A percentile compares a stretch with the other conserved stretches of the same genome.
Conservation (phyloP, 2,329 filamentous ascomycete genomes). For the Botrytis sinoallii region DNA sequence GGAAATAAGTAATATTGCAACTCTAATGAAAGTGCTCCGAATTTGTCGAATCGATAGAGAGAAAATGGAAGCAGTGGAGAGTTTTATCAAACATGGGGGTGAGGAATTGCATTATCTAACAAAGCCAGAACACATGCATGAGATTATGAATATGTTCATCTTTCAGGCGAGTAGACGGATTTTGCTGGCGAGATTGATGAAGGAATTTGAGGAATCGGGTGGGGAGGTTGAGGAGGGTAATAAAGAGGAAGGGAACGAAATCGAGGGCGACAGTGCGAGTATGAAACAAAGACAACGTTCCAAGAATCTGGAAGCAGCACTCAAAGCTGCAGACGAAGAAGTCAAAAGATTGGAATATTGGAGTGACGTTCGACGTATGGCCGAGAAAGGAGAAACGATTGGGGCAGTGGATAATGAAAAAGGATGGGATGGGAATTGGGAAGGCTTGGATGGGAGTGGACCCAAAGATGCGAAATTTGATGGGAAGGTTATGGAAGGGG, state of each 20-base stretch:
- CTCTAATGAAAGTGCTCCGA: slow-evolving; percentile 66
- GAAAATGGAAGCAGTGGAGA: slow-evolving; percentile 79
- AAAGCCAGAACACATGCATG: slow-evolving; percentile 65
- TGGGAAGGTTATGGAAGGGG: slow-evolving; percentile 25
- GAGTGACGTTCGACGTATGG: slow-evolving; percentile 75
- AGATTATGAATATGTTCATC: slow-evolving; percentile 81
- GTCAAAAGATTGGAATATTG: slow-evolving; percentile 81
- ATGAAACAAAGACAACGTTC: slow-evolving; percentile 44
- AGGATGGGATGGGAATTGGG: slow-evolving; percentile 35
- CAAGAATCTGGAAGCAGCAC: slow-evolving; percentile 68
- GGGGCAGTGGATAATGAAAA: slow-evolving; percentile 33
- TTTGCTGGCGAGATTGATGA: slow-evolving; percentile 67
- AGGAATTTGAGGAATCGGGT: slow-evolving; percentile 56
- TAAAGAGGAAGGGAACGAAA: slow-evolving; percentile 32
- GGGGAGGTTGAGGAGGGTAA: slow-evolving; percentile 44
- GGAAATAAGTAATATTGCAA: slow-evolving; percentile 54
- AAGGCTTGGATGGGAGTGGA: slow-evolving; percentile 34
- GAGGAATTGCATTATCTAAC: slow-evolving; percentile 75
- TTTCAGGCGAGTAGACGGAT: slow-evolving; percentile 85
- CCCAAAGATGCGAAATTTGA: slow-evolving; percentile 34
- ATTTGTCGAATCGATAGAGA: slow-evolving; percentile 79
- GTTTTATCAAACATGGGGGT: slow-evolving; percentile 73
- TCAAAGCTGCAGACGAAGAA: slow-evolving; percentile 75
- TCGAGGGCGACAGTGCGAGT: slow-evolving; percentile 36
- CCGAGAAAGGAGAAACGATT: slow-evolving; percentile 44